Evolutionary conservation across 2,329 filamentous ascomycete genomes (phyloP), one percentile per base, ranked within the genome.

Genomic region (Fusarium aywerte): DNA sequence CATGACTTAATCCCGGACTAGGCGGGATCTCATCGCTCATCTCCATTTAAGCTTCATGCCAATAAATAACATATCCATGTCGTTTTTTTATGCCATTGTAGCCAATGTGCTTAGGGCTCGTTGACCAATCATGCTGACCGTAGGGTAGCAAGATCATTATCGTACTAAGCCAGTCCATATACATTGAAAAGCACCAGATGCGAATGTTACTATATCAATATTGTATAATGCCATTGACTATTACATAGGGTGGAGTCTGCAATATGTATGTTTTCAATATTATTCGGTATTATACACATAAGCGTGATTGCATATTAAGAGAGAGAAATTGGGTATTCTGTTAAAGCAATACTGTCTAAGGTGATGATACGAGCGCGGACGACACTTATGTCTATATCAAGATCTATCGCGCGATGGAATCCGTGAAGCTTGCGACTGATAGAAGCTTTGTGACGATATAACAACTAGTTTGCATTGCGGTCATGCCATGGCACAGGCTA

Each of bases 1-100:
- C 49, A 43, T 55, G 42, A 45, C 35, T 60, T n/a, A 51, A 54
- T 50, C 42, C 58, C n/a, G 12, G 21, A 38, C 21, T 43, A 33
- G 35, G 58, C 54, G 42, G 62, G 27, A 51, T 35, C 32, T 40
- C 44, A 38, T 42, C 36, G 48, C 25, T 21, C 38, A 35, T 67
- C 48, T 49, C 49, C 52, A 58, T 59, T 21, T 27, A 23, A 25
- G 20, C 47, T 40, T 44, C 33, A 45, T 56, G 38, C 39, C 40
- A 55, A 43, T 52, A 52, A 29, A 38, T 23, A 20, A 50, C 31
- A 48, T 40, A 21, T 20, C 21, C 13, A 12, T 23, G n/a, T 12
- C 44, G 21, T 16, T 4, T 38, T 40, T 42, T 38, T 10, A 43
- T 51, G 31, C 31, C 18, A n/a, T 12, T 11, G 12, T 32, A 20